These are phyloP conservation scores for Sedum album DNA, from an alignment of 164 flowering plant species.

Conservation along the genomic window DNA sequence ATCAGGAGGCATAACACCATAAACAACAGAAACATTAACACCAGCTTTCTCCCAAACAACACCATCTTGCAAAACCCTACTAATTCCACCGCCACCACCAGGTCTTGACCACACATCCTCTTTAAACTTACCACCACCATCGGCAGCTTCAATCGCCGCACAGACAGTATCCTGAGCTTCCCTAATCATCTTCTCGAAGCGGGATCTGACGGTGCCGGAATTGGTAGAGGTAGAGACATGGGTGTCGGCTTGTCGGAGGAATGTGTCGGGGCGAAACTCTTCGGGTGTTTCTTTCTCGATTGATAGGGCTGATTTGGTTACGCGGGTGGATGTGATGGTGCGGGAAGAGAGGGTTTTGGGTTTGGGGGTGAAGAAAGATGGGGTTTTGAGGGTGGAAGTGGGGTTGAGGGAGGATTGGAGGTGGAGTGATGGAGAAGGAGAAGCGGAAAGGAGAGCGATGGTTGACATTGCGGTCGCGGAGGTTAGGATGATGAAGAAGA, in stretches of 20 bases:
- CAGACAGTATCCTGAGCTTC: no score
- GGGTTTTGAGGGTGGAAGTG: background rate
- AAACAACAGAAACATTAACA: constrained; percentile 91
- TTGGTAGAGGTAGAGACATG: background rate
- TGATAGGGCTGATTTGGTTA: no score
- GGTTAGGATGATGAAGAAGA: background rate
- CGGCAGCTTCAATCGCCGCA: no score
- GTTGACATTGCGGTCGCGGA: constrained; percentile 4
- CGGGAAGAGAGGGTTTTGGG: background rate
- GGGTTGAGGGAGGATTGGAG: background rate
- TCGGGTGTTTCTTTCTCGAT: constrained; percentile 83
- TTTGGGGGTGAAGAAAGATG: background rate
- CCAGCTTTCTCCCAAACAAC: constrained; percentile 93
- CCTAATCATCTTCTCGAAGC: constrained; percentile 88
- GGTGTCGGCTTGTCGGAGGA: constrained; percentile 42
- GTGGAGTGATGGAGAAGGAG: background rate
- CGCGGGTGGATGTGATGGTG: background rate
- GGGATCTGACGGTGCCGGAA: constrained; percentile 30
- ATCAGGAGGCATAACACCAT: constrained; percentile 96
- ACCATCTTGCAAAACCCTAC: constrained; percentile 62
- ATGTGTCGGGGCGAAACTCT: no score
- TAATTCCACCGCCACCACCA: no score
- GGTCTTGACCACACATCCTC: constrained; percentile 97
- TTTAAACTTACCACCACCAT: no score
- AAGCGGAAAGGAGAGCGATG: background rate